Base-by-base conservation (phyloP, 768 basidiomycete species). In the Auricularia sp. region DNA sequence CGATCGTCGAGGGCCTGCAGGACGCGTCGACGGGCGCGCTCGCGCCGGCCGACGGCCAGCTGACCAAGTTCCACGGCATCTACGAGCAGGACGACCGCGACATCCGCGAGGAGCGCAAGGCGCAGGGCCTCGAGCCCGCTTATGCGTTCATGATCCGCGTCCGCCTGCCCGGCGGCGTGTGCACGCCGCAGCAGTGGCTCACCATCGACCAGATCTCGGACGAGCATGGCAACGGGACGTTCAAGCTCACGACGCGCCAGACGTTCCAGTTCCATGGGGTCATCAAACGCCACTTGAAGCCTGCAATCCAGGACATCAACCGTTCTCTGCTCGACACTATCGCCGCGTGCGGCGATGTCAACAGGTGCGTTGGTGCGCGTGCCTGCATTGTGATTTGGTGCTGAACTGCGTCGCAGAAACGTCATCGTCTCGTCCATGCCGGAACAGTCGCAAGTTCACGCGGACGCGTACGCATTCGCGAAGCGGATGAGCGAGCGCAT, bases 181-280 rank as follows among this genome's bases (percentile, higher is more conserved):
- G 97, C 74, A 82, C 79, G 34, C 88, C 96, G 3, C 77, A 84
- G 43, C 97, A 99, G 77, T 98, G 97, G 97, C 78, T 95, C 61
- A 84, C 87, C 68, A 93, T 99, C 86, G 93, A 98, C 77, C 88
- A 88, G 70, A 98, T 99, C 69, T 85, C 97, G 63, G 97, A 98
- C 73, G 91, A 93, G 74, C 92, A 94, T 74, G 97, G 93, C 5
- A 90, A 85, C 66, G 86, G 90, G 58, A 93, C 95, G 4, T 90
- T 98, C 79, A 99, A 99, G 81, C 87, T 99, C 68, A 99, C 97
- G 59, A 99, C 97, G 39, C 83, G 97, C 67, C 87, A 93, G 74
- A 99, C 97, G 10, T 99, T 98, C 88, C 97, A 99, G 77, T 98
- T 97, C 83, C 97, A 99, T 75, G 97, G 97, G 64, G 91, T 99